Conservation (phyloP, 2,329 filamentous ascomycete genomes). For the Cercospora sesami region DNA sequence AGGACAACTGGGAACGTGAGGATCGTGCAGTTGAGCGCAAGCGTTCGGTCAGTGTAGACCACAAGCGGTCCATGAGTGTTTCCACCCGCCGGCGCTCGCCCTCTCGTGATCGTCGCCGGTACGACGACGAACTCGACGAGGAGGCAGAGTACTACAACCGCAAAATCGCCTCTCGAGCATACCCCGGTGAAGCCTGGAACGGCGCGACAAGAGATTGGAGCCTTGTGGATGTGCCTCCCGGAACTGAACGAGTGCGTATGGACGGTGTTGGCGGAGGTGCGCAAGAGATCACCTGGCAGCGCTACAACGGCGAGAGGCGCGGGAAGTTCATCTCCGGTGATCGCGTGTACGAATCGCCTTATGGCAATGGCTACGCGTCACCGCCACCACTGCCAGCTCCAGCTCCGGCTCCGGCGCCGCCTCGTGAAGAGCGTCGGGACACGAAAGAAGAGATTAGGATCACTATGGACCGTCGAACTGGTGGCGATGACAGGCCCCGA, state of each 20-base stretch:
- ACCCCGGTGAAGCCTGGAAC: conserved; percentile 70
- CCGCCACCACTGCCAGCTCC: conserved; percentile 28
- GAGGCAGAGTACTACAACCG: conserved; percentile 65
- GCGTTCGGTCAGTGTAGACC: conserved; percentile 35
- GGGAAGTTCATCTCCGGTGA: conserved; percentile 72
- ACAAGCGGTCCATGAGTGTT: conserved; percentile 29
- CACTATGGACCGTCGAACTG: conserved; percentile 25
- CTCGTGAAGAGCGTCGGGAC: conserved; percentile 39
- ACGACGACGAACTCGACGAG: conserved; percentile 53
- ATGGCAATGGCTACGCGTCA: conserved; percentile 36
- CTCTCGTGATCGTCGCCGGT: conserved; percentile 48
- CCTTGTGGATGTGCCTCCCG: conserved; percentile 80
- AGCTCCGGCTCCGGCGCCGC: conserved; percentile 23
- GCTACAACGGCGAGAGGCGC: conserved; percentile 74
- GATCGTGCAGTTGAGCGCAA: conserved; percentile 32
- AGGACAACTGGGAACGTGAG: conserved; percentile 50
- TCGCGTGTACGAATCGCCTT: conserved; percentile 52
- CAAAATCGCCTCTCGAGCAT: conserved; percentile 67
- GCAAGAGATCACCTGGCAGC: conserved; percentile 76
- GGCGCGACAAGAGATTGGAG: conserved; percentile 76
- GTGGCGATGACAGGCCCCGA: conserved; percentile 17
- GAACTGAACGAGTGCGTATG: conserved; percentile 78
- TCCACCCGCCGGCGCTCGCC: conserved; percentile 42
- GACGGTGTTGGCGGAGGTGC: conserved; percentile 73
- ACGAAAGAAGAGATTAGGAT: conserved; percentile 52